Conservation (phyloP, 352 stramenopile genomes). For the Phytophthora palmivora region DNA sequence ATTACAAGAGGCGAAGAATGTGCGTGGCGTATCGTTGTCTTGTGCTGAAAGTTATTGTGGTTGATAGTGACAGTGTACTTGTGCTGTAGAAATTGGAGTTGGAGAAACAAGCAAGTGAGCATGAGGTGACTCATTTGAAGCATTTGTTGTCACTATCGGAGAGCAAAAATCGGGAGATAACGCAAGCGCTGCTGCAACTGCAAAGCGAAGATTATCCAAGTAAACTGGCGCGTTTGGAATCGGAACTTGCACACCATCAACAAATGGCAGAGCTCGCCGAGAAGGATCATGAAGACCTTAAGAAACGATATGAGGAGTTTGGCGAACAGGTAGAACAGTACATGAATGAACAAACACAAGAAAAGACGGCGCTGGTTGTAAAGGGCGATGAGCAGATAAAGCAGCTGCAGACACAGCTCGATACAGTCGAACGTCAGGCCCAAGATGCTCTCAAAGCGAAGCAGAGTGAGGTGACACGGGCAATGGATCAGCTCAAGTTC, state of each 20-base stretch:
- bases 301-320: slow-evolving; percentile 78
- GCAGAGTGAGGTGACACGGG: slow-evolving; percentile 55
- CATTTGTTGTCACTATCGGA: slow-evolving; percentile 62
- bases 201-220: slow-evolving; percentile 58
- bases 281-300: slow-evolving; percentile 66
- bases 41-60: not conserved
- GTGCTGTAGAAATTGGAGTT: slow-evolving; percentile 55
- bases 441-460: slow-evolving; percentile 59
- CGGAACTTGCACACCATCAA: slow-evolving; percentile 48
- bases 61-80: slow-evolving; percentile 12
- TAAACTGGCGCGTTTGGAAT: slow-evolving; percentile 58
- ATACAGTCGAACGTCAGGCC: slow-evolving; percentile 40
- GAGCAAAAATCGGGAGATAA: slow-evolving; percentile 52
- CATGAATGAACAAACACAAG: slow-evolving; percentile 73
- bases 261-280: slow-evolving; percentile 39
- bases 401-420: slow-evolving; percentile 46
- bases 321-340: slow-evolving; percentile 74
- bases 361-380: slow-evolving; percentile 44
- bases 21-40: slow-evolving; percentile 1
- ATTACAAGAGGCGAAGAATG: slow-evolving; percentile 46
- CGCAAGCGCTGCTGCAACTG: slow-evolving; percentile 45
- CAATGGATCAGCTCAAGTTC: slow-evolving; percentile 64
- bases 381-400: slow-evolving; percentile 47
- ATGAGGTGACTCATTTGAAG: slow-evolving; percentile 61
- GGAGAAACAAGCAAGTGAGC: slow-evolving; percentile 55